A percentile compares a stretch with the other conserved stretches of the same genome.
Evolutionary conservation across 768 basidiomycete species (phyloP).

Genomic region (Mycena leptocephala): DNA sequence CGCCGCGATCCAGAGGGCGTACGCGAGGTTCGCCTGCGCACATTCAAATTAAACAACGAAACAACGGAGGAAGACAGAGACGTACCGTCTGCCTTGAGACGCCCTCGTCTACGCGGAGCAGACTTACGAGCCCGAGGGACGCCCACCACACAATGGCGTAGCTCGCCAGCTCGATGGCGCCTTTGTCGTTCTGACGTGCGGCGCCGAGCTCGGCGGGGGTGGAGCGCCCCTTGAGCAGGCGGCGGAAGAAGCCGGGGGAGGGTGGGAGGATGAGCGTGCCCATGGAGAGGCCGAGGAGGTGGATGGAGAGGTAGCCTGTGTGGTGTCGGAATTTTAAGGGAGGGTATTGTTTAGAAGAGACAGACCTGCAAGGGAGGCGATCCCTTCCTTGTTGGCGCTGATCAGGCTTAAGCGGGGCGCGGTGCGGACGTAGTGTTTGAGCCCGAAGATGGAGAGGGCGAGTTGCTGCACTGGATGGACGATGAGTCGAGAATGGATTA

Average conservation of each 20-base stretch:
- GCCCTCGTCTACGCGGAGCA: conserved; percentile 60
- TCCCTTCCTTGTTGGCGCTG: conserved; percentile 92
- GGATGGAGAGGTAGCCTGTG: conserved; percentile 91
- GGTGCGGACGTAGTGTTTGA: conserved; percentile 78
- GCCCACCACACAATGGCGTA: conserved; percentile 89
- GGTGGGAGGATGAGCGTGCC: conserved; percentile 89
- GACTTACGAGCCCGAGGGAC: conserved; percentile 58
- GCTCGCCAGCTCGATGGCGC: conserved; percentile 81
- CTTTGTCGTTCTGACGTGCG: conserved; percentile 79
- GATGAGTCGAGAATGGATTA: neutral
- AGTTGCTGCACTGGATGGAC: conserved; percentile 78
- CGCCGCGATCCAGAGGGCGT: conserved; percentile 91
- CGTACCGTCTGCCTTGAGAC: conserved; percentile 66
- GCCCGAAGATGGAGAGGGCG: conserved; percentile 66
- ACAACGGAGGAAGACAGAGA: neutral
- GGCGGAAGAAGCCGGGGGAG: conserved; percentile 80
- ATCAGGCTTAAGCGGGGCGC: conserved; percentile 77
- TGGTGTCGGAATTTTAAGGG: neutral
- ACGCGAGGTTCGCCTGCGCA: conserved; percentile 86
- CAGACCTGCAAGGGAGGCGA: conserved; percentile 78
- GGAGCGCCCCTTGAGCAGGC: conserved; percentile 50
- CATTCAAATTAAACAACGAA: neutral
- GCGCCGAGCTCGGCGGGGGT: conserved; percentile 39
- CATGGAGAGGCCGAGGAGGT: conserved; percentile 86
- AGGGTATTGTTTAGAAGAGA: neutral